Percentiles rank a stretch among this genome's conserved stretches.
Conservation (phyloP, 305 asterid species). For the Nicotiana rustica region DNA sequence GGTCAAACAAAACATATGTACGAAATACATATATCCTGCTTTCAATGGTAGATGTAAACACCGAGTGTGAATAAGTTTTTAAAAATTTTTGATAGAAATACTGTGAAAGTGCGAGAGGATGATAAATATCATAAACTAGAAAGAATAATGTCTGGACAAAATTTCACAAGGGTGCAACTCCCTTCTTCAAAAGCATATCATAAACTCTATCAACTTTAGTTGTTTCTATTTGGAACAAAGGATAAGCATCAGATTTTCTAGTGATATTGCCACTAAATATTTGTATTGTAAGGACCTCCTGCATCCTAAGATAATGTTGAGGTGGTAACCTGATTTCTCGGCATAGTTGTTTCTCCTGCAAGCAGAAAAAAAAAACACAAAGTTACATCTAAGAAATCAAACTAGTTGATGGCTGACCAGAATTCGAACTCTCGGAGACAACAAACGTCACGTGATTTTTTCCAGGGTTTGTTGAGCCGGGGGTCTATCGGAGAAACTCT, state of each 20-base stretch:
- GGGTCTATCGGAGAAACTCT: too few relatives aligned
- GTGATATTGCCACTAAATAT: slow-evolving; percentile 68
- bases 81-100: not conserved
- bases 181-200: slow-evolving; percentile 78
- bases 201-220: slow-evolving; percentile 71
- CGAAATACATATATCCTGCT: too few relatives aligned
- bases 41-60: too few relatives aligned
- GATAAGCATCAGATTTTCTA: slow-evolving; percentile 74
- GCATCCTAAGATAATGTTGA: slow-evolving; percentile 70
- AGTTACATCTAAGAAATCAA: not conserved
- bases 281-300: slow-evolving; percentile 63
- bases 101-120: not conserved
- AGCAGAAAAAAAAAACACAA: not conserved
- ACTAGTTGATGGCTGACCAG: too few relatives aligned
- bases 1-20: too few relatives aligned
- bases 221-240: slow-evolving; percentile 72
- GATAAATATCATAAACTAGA: not conserved
- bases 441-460: too few relatives aligned
- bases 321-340: slow-evolving; percentile 69
- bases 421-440: too few relatives aligned
- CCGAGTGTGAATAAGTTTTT: too few relatives aligned
- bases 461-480: too few relatives aligned
- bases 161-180: slow-evolving; percentile 57
- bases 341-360: slow-evolving; percentile 86
- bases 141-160: not conserved